Percentiles rank a stretch among this genome's conserved stretches.
Conservation (phyloP, 176 grass and related monocot genomes). For the Oryza rufipogon region DNA sequence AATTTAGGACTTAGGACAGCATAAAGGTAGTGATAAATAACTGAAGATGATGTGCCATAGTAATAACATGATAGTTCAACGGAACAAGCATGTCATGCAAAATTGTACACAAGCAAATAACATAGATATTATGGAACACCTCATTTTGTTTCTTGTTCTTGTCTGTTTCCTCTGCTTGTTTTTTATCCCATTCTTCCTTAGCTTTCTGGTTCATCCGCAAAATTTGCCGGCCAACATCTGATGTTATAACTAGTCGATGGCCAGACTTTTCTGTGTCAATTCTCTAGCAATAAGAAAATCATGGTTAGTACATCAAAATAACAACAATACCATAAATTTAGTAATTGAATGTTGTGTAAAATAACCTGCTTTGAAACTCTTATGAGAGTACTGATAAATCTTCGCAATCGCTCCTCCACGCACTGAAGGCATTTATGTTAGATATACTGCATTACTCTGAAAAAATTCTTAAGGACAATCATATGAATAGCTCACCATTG, state of each 20-base stretch:
- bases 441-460: conserved; percentile 1
- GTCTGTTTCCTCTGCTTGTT: conserved; percentile 83
- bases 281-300: conserved; percentile 61
- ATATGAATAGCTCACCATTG: conserved; percentile 68
- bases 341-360: conserved; percentile 20
- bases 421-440: conserved; percentile 60
- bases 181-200: conserved; percentile 97
- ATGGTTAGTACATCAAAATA: conserved; percentile 39
- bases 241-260: conserved; percentile 82
- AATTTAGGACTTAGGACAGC: neutral
- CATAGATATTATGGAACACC: conserved; percentile 49
- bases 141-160: conserved; percentile 92
- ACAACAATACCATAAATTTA: conserved; percentile 24
- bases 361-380: conserved; percentile 89
- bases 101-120: neutral
- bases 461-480: conserved; percentile 23
- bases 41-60: neutral
- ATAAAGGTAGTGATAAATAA: conserved; percentile 8
- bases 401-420: conserved; percentile 81
- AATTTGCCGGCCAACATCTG: conserved; percentile 89
- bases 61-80: conserved; percentile 5
- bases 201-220: conserved; percentile 84
- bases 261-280: conserved; percentile 85
- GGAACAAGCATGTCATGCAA: conserved; percentile 21
- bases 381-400: conserved; percentile 87